These are phyloP conservation scores for Verticillium albo-atrum DNA, from an alignment of 2,329 filamentous ascomycete species.

Conservation along the genomic window DNA sequence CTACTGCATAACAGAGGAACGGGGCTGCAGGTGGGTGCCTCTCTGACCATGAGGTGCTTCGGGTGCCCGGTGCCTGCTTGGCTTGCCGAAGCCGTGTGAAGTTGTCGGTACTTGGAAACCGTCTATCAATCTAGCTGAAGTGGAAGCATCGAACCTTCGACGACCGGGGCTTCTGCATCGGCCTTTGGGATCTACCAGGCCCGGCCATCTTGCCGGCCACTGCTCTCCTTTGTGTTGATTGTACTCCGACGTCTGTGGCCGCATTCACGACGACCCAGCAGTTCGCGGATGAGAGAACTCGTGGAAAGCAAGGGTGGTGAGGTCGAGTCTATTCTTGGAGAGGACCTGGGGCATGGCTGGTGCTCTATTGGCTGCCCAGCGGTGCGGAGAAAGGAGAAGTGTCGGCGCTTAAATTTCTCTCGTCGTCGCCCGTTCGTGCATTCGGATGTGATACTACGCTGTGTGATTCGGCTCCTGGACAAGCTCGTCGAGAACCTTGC, in stretches of 20 bases:
- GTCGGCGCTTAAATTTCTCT: slow-evolving; percentile 15
- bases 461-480: slow-evolving; percentile 6
- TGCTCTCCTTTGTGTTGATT: neutral
- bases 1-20: neutral
- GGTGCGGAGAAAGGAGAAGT: slow-evolving; percentile 10
- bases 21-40: neutral
- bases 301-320: neutral
- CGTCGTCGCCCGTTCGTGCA: neutral
- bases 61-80: neutral
- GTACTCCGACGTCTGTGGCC: neutral
- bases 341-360: slow-evolving; percentile 5
- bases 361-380: slow-evolving; percentile 10
- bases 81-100: too few species aligned
- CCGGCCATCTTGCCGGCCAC: neutral
- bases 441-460: neutral
- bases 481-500: slow-evolving; percentile 1
- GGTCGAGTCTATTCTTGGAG: slow-evolving; percentile 17
- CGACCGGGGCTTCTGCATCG: neutral
- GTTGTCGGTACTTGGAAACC: too few species aligned
- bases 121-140: too few species aligned
- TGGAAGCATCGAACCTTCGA: neutral
- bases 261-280: neutral
- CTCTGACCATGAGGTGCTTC: neutral
- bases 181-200: neutral
- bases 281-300: neutral